Conservation (phyloP, 352 stramenopile genomes). For the Pythium sp. region DNA sequence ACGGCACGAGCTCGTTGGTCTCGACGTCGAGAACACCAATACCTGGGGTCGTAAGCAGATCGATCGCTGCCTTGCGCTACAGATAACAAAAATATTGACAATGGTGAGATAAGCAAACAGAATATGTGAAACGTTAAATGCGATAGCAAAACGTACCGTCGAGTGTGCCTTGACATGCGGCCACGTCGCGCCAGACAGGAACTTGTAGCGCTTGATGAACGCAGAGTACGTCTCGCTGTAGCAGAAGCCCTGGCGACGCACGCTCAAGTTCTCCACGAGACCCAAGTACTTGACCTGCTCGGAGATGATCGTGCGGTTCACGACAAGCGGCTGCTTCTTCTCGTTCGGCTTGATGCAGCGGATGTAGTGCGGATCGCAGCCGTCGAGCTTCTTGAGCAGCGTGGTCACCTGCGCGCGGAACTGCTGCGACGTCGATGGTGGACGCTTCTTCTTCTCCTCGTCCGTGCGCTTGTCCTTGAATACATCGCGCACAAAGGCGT, state of each 20-base stretch:
- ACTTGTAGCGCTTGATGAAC: constrained; percentile 87
- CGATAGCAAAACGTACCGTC: constrained; percentile 23
- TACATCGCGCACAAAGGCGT: constrained; percentile 70
- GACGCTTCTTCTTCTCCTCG: constrained; percentile 82
- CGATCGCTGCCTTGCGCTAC: constrained; percentile 66
- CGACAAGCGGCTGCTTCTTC: constrained; percentile 69
- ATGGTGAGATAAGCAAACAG: neutral
- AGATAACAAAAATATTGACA: neutral
- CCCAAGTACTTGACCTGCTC: constrained; percentile 83
- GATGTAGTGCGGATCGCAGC: constrained; percentile 90
- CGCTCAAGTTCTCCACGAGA: constrained; percentile 79
- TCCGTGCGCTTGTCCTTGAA: constrained; percentile 79
- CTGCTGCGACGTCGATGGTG: constrained; percentile 80
- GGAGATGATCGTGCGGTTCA: constrained; percentile 62
- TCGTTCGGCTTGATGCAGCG: constrained; percentile 91
- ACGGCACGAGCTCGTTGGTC: constrained; percentile 52
- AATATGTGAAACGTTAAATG: neutral
- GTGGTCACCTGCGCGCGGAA: constrained; percentile 78
- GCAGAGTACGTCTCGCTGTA: constrained; percentile 78
- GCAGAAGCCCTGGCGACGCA: constrained; percentile 82
- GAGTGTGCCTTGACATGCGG: constrained; percentile 61
- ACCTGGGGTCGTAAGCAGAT: constrained; percentile 61
- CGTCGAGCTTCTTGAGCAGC: constrained; percentile 82
- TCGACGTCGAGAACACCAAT: constrained; percentile 59
- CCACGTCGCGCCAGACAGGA: constrained; percentile 78